Percentiles rank a stretch among this genome's conserved stretches.
These are phyloP conservation scores for Lavandula angustifolia DNA, from an alignment of 257 asterid genomes.

Conservation along the genomic window DNA sequence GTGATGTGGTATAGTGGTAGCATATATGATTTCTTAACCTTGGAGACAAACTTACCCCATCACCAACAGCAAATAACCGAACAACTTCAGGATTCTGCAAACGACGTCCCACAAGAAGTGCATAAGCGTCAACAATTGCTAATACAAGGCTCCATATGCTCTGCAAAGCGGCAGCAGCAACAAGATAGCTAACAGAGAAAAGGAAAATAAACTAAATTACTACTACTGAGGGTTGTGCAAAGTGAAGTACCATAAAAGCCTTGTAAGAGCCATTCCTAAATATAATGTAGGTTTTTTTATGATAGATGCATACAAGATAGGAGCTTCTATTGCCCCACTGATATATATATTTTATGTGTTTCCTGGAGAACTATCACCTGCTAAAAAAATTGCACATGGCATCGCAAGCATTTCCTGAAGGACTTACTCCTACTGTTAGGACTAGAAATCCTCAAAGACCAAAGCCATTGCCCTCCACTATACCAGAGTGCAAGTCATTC, in stretches of 20 bases:
- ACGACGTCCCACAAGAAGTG: slow-evolving; percentile 87
- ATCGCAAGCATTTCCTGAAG: slow-evolving; percentile 22
- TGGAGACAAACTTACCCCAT: slow-evolving; percentile 72
- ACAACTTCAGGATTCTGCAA: slow-evolving; percentile 74
- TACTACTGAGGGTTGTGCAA: slow-evolving; percentile 12
- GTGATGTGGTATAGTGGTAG: no score
- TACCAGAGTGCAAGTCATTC: background rate
- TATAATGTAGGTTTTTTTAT: background rate
- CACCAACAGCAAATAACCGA: slow-evolving; percentile 88
- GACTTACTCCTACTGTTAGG: slow-evolving; percentile 20
- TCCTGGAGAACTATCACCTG: slow-evolving; percentile 22
- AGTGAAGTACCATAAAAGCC: background rate
- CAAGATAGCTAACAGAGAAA: slow-evolving; percentile 71
- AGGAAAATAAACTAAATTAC: slow-evolving; percentile 17
- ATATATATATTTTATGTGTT: slow-evolving; percentile 5
- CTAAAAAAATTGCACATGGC: background rate
- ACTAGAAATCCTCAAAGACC: slow-evolving; percentile 5
- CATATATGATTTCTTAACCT: slow-evolving; percentile 22
- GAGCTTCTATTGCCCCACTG: no score
- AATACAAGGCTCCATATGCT: slow-evolving; percentile 93
- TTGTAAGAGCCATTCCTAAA: background rate
- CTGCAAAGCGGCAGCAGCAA: slow-evolving; percentile 95
- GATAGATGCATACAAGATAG: slow-evolving; percentile 19
- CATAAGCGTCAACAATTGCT: slow-evolving; percentile 75
- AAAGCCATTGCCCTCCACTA: slow-evolving; percentile 5